Base-by-base conservation (phyloP, 352 stramenopile species). In the Pythium vanterpoolii region DNA sequence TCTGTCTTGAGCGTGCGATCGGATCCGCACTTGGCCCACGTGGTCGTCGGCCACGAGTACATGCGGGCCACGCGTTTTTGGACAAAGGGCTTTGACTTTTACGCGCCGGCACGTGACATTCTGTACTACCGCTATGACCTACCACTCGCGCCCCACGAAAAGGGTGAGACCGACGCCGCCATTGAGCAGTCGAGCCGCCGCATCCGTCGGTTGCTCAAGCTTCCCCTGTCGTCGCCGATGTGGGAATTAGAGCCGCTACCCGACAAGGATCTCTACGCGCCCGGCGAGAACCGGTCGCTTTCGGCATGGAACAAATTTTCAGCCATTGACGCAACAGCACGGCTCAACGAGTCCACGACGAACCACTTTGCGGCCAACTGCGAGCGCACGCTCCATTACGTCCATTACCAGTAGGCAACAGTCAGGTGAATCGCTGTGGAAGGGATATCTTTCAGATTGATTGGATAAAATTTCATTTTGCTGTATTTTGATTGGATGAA, bases 31-130 rank as follows among this genome's bases (percentile, higher is more conserved):
- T 79, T 86, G 2, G 54, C 77, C n/a, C 48, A 81, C 26, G 52
- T 89, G 21, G 74, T 65, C 1, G 71, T 88, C 43, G 86, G 84
- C 18, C 57, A 82, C 60, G 85, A 93, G 36, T 96, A 91, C 60
- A 73, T 77, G 46, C 83, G 86, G 18, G 86, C 86, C 2, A 76
- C 83, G 26, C 83, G 86, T 26, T 96, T 93, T 61, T 96, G 86
- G 86, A 96, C 86, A 27, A 68, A 72, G 18, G 86, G 84, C 27
- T 94, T 89, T 68, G 86, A 96, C 39, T 94, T 96, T 43, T 96
- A 96, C 64, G 66, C 86, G 19, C 86, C 83, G 7, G 75, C 76
- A 19, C 47, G 77, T 18, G 76, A 87, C 68, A 57, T 82, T n/a
- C 46, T 92, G 4, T 90, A 83, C 54, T 79, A 71, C 59, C 70